Base-by-base conservation (phyloP, 202 grass and related monocot genomes). In the Sporobolus alterniflorus region DNA sequence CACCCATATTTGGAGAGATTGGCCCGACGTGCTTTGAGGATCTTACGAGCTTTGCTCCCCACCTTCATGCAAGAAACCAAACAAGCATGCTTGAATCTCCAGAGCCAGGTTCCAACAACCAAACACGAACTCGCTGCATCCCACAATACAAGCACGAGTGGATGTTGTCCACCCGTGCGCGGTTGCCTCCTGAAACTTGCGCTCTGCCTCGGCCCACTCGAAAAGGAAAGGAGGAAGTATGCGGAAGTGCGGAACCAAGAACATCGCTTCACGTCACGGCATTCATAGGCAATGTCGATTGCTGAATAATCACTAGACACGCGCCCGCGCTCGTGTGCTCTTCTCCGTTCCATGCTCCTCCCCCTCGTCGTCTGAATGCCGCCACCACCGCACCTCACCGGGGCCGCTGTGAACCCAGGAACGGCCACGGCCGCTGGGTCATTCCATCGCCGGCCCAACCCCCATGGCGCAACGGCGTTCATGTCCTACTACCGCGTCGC, bases 361-460 rank as follows among this genome's bases (percentile, higher is more conserved):
- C 33, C 29, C 22, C 20, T 46, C 76, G 1, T 36, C 61, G 59
- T 78, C 56, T 65, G 30, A 13, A 67, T 90, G 73, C 55, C 28
- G 49, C 50, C n/a, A 50, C 41, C 62, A 8, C 83, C 83, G 57
- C 74, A 40, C 69, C 51, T 64, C 55, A 61, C 82, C 60, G 13
- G 16, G 20, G 6, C 79, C 78, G 32, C 74, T 28, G 11, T 75
- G 13, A 15, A 29, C 26, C 3, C 57, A 26, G 30, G 26, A 26
- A 61, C 13, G 52, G 55, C 85, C 43, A 9, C 12, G 1, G 17
- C 71, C 51, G 9, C 17, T 22, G 32, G 59, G 9, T 51, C 24
- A 2, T 62, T 66, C 36, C 86, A 79, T 16, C 88, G 82, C 48
- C 77, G 69, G n/a, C 57, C 75, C 30, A 77, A 77, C 43, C 74